Evolutionary conservation across 306 rosid genomes (phyloP).

Genomic region (Styphnolobium japonicum): DNA sequence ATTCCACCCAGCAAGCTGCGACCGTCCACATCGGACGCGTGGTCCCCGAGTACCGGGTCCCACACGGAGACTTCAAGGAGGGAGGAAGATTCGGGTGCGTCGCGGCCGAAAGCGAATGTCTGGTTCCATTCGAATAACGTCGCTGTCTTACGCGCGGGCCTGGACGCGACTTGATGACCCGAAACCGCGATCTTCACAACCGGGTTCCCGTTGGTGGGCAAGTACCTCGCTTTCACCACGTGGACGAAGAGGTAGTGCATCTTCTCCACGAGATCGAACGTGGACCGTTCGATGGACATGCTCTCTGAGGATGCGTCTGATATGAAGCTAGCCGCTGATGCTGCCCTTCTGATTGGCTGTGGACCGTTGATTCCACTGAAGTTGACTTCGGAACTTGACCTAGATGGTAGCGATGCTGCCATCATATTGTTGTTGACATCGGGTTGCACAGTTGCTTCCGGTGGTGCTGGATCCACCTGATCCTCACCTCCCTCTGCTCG

Average conservation of each 20-base stretch:
- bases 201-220: conserved; percentile 57
- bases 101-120: conserved; percentile 81
- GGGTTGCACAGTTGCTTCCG: background rate
- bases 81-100: conserved; percentile 57
- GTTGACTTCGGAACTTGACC: conserved; percentile 39
- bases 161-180: conserved; percentile 43
- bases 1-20: conserved; percentile 62
- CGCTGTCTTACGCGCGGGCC: conserved; percentile 53
- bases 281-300: conserved; percentile 47
- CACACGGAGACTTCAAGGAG: conserved; percentile 67
- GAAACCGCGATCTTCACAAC: conserved; percentile 53
- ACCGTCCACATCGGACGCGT: conserved; percentile 20
- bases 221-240: conserved; percentile 66
- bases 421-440: conserved; percentile 15
- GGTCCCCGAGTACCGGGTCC: too few species aligned
- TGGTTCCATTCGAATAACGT: conserved; percentile 80
- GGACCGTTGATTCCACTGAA: conserved; percentile 45
- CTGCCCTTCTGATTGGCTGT: conserved; percentile 41
- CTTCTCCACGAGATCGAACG: conserved; percentile 88
- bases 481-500: background rate
- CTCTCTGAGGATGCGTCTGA: conserved; percentile 44
- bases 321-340: conserved; percentile 24
- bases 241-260: conserved; percentile 85
- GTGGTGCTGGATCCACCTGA: conserved; percentile 16
- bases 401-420: conserved; percentile 24